Conservation (phyloP, 805 yeast species). For the Monosporozyma siamensis region DNA sequence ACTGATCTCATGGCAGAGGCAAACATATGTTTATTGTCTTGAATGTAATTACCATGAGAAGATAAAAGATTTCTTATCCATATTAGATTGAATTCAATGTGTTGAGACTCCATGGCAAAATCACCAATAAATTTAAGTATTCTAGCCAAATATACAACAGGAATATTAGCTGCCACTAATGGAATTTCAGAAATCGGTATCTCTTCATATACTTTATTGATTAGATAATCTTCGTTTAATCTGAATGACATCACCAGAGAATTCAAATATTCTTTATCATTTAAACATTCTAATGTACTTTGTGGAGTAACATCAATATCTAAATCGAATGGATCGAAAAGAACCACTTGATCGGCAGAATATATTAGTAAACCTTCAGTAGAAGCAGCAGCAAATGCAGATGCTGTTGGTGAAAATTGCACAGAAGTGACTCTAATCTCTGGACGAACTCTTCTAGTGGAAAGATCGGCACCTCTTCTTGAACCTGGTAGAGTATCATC, state of each 20-base stretch:
- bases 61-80: constrained; percentile 71
- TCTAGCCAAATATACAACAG: constrained; percentile 64
- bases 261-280: constrained; percentile 49
- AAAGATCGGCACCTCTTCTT: constrained; percentile 64
- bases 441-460: constrained; percentile 66
- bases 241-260: constrained; percentile 92
- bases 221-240: constrained; percentile 68
- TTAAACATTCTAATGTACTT: constrained; percentile 50
- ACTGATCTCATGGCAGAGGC: constrained; percentile 56
- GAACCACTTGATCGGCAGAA: constrained; percentile 62
- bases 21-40: constrained; percentile 51
- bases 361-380: constrained; percentile 86
- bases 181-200: constrained; percentile 64
- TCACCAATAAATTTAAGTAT: constrained; percentile 62
- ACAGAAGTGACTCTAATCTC: constrained; percentile 74
- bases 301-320: constrained; percentile 89
- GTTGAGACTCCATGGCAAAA: constrained; percentile 60
- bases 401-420: constrained; percentile 80
- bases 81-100: constrained; percentile 70
- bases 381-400: constrained; percentile 87
- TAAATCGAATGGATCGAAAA: constrained; percentile 91
- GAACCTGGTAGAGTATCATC: constrained; percentile 83
- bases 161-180: constrained; percentile 59
- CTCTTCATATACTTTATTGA: constrained; percentile 63
- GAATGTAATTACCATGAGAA: constrained; percentile 69